A percentile compares a stretch with the other conserved stretches of the same genome.
Conservation (phyloP, 768 basidiomycete species). For the Solioccasus polychromus region DNA sequence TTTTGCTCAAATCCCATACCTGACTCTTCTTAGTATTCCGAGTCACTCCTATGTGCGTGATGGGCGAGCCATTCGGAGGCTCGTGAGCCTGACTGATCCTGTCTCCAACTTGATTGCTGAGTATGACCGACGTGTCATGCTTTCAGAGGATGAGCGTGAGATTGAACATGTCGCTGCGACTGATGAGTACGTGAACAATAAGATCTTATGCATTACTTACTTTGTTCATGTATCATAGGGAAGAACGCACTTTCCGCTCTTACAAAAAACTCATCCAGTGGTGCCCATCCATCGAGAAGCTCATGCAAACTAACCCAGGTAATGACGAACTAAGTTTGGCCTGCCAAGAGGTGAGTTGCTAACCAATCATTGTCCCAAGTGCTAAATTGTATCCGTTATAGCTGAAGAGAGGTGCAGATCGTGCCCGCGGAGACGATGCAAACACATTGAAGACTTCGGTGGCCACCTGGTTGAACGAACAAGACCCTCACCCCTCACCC, state of each 20-base stretch:
- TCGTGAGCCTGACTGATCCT: constrained; percentile 3
- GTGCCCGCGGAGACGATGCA: constrained; percentile 12
- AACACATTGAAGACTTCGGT: constrained; percentile 1
- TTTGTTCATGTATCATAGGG: not conserved
- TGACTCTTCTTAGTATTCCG: not conserved
- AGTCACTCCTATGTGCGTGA: constrained; percentile 1
- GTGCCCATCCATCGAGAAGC: constrained; percentile 2
- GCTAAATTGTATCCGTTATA: not conserved
- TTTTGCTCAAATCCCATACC: not conserved
- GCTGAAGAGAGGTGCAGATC: constrained; percentile 14
- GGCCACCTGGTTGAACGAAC: constrained; percentile 7
- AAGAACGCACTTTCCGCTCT: constrained; percentile 1
- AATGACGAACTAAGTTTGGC: not conserved
- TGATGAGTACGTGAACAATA: not conserved
- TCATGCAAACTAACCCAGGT: not conserved
- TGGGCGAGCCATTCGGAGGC: constrained; percentile 8
- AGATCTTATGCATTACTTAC: not conserved
- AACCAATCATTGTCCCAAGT: not conserved
- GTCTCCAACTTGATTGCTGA: constrained; percentile 7
- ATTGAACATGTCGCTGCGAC: not conserved
- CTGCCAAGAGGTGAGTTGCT: constrained; percentile 6
- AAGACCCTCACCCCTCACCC: not conserved
- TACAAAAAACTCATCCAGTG: constrained; percentile 9
- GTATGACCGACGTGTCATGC: constrained; percentile 1
- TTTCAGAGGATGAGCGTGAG: not conserved